Percentiles rank a stretch among this genome's conserved stretches.
phyloP scores from a whole-genome alignment of 139 green algal species.

The Chlorella sorokiniana region DNA sequence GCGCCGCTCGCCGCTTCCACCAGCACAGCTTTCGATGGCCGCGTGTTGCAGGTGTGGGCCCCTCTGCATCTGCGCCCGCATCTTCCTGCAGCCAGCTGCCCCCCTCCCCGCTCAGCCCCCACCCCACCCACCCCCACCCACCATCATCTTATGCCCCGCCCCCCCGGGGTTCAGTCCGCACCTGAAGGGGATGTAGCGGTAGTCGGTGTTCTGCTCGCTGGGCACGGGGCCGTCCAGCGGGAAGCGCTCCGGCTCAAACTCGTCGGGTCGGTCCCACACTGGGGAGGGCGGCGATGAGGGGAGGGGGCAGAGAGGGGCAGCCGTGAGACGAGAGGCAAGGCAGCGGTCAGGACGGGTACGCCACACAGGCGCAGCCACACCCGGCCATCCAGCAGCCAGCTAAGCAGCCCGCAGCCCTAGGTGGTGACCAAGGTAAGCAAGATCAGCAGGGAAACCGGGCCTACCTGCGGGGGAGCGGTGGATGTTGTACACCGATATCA shows the following conservation, averaged over 20 bases:
- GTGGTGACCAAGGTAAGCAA: background rate
- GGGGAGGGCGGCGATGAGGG: too few relatives aligned
- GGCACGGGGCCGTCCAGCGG: constrained; percentile 86
- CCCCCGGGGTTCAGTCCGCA: background rate
- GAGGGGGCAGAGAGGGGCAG: background rate
- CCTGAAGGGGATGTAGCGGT: constrained; percentile 84
- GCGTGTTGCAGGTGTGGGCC: too few relatives aligned
- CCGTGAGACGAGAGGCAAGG: background rate
- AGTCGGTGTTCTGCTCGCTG: constrained; percentile 98
- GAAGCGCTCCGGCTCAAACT: constrained; percentile 95
- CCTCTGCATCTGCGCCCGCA: too few relatives aligned
- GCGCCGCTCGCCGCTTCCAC: too few relatives aligned
- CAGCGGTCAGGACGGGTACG: too few relatives aligned
- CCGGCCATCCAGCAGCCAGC: background rate
- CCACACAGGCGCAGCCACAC: too few relatives aligned
- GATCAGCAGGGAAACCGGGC: background rate
- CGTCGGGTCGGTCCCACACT: constrained; percentile 79
- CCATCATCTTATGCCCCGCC: background rate
- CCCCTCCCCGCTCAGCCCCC: too few relatives aligned
- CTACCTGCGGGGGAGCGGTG: constrained; percentile 74
- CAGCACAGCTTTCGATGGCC: too few relatives aligned
- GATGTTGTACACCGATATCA: constrained; percentile 99
- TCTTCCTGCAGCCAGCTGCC: too few relatives aligned
- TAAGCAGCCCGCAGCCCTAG: background rate
- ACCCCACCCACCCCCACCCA: background rate